phyloP scores from a whole-genome alignment of 2,329 filamentous ascomycete genomes.

The Coniochaeta prunicola region DNA sequence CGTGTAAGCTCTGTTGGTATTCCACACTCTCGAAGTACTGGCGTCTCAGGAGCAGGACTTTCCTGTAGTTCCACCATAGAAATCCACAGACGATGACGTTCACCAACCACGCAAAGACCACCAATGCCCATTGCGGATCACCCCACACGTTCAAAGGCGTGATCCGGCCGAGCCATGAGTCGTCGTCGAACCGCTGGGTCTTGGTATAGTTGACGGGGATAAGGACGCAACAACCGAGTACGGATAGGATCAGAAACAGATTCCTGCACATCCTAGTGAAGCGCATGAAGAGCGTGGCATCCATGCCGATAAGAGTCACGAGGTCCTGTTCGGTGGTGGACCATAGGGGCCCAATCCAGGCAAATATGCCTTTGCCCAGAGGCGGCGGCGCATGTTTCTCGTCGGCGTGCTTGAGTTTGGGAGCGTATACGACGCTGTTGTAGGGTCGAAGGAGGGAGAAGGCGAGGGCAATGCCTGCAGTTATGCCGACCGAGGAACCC shows the following conservation, averaged over 20 bases:
- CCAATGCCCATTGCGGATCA: slow-evolving; percentile 49
- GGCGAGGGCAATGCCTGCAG: slow-evolving; percentile 62
- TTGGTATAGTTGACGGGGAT: slow-evolving; percentile 70
- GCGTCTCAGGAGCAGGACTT: slow-evolving; percentile 62
- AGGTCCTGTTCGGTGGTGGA: slow-evolving; percentile 70
- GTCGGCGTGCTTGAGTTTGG: slow-evolving; percentile 87
- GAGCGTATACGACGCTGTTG: slow-evolving; percentile 88
- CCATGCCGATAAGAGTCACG: slow-evolving; percentile 78
- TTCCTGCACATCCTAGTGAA: slow-evolving; percentile 89
- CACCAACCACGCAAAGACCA: slow-evolving; percentile 56
- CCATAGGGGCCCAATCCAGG: slow-evolving; percentile 77
- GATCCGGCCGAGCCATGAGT: slow-evolving; percentile 49
- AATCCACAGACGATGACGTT: slow-evolving; percentile 72
- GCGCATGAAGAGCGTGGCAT: slow-evolving; percentile 84
- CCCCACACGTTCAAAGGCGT: slow-evolving; percentile 51
- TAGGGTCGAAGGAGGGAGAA: slow-evolving; percentile 90
- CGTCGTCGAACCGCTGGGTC: slow-evolving; percentile 26
- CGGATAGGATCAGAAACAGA: slow-evolving; percentile 66
- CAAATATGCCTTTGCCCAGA: slow-evolving; percentile 77
- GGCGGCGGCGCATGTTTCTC: slow-evolving; percentile 82
- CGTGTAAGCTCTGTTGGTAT: slow-evolving; percentile 81
- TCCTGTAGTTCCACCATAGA: slow-evolving; percentile 84
- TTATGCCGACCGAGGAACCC: slow-evolving; percentile 70
- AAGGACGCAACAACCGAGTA: slow-evolving; percentile 70
- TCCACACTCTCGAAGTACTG: slow-evolving; percentile 79